These are phyloP conservation scores for Pseudoneurospora amorphoporcata DNA, from an alignment of 495 filamentous ascomycete genomes.

Conservation along the genomic window DNA sequence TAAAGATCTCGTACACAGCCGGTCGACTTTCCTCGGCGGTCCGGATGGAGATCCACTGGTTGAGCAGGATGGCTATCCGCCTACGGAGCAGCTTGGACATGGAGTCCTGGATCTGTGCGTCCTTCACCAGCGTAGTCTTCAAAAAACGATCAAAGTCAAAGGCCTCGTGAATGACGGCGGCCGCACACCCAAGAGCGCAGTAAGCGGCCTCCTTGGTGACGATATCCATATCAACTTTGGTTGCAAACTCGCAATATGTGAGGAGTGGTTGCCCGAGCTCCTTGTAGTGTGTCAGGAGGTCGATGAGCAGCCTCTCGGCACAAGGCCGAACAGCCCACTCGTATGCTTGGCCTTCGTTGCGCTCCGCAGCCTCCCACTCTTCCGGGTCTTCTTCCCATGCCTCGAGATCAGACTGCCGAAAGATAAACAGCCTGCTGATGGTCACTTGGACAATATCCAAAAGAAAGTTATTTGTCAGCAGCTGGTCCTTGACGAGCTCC, in stretches of 20 bases:
- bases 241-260: constrained; percentile 64
- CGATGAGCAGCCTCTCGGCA: constrained; percentile 86
- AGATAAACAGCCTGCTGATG: constrained; percentile 79
- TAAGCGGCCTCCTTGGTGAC: constrained; percentile 88
- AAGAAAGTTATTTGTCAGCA: constrained; percentile 67
- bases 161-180: constrained; percentile 53
- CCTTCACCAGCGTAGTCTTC: constrained; percentile 58
- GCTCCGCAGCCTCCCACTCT: constrained; percentile 81
- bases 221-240: constrained; percentile 57
- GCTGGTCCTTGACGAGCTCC: constrained; percentile 51
- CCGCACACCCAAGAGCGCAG: constrained; percentile 78
- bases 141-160: constrained; percentile 80
- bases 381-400: constrained; percentile 90
- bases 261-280: constrained; percentile 63
- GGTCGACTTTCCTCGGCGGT: constrained; percentile 50
- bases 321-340: constrained; percentile 85
- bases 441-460: constrained; percentile 69
- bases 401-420: constrained; percentile 71
- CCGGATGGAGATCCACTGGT: constrained; percentile 79
- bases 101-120: constrained; percentile 65
- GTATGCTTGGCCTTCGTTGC: constrained; percentile 67
- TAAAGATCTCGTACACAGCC: constrained; percentile 81
- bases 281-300: constrained; percentile 80
- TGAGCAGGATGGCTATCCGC: constrained; percentile 75
- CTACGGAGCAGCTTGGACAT: constrained; percentile 81